A percentile compares a stretch with the other conserved stretches of the same genome.
Evolutionary conservation across 2,329 filamentous ascomycete species (phyloP).

Genomic region (Ambrosiella cleistominuta): DNA sequence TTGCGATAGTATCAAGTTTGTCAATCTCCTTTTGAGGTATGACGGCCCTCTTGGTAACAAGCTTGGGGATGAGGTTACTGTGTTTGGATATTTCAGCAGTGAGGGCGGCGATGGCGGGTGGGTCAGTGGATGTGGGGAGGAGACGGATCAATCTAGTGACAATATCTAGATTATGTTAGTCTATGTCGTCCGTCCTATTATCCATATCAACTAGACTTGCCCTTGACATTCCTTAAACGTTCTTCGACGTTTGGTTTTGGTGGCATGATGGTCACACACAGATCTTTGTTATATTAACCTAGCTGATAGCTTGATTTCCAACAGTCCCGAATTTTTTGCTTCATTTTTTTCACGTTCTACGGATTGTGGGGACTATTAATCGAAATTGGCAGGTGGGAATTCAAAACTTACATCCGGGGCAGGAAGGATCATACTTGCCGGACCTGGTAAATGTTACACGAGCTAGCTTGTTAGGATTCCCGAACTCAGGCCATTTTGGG

Average conservation of each 20-base stretch:
- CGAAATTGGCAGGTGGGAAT: too few relatives aligned
- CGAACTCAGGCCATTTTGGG: too few relatives aligned
- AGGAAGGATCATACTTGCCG: too few relatives aligned
- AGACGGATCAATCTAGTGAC: neutral
- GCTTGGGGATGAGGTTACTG: conserved; percentile 15
- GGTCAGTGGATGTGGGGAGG: conserved; percentile 14
- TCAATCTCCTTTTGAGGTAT: conserved; percentile 10
- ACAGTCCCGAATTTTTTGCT: too few relatives aligned
- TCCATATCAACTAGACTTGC: neutral
- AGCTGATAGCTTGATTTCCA: neutral
- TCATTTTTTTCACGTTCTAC: too few relatives aligned
- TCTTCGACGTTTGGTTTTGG: neutral
- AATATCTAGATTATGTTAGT: neutral
- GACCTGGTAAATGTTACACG: too few relatives aligned
- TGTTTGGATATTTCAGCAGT: conserved; percentile 19
- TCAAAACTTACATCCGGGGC: too few relatives aligned
- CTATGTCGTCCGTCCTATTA: too few relatives aligned
- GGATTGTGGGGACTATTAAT: too few relatives aligned
- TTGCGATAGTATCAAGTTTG: conserved; percentile 39
- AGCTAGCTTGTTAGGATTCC: too few relatives aligned
- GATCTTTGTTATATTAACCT: neutral
- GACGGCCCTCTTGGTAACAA: conserved; percentile 6
- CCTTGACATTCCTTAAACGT: neutral
- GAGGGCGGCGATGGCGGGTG: conserved; percentile 16
- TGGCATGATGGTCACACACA: neutral